Percentiles rank a stretch among this genome's conserved stretches.
These are phyloP conservation scores for Neurospora sp. DNA, from an alignment of 495 filamentous ascomycete species.

Conservation along the genomic window DNA sequence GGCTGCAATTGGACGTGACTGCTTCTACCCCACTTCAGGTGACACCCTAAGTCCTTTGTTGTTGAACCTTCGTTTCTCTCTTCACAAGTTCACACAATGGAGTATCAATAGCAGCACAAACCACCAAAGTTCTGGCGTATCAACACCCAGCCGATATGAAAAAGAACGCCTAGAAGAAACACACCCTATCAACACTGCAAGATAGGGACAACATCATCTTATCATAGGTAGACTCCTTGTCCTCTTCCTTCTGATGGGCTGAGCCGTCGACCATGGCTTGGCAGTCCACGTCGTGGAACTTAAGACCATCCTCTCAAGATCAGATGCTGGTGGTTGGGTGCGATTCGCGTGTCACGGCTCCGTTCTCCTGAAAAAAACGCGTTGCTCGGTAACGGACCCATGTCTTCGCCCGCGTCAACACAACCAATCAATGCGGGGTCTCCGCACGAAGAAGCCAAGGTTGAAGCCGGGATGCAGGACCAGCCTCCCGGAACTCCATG, in stretches of 20 bases:
- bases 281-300: not conserved
- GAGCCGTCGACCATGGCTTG: not conserved
- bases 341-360: not conserved
- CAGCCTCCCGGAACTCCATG: not conserved
- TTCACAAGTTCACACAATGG: not conserved
- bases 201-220: not conserved
- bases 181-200: not conserved
- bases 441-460: not conserved
- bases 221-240: not conserved
- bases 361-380: not conserved
- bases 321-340: not conserved
- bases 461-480: not conserved
- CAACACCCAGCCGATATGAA: not conserved
- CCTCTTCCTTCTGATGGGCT: not conserved
- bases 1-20: not conserved
- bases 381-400: not conserved
- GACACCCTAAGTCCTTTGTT: not conserved
- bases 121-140: not conserved
- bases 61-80: not conserved
- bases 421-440: not conserved
- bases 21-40: not conserved
- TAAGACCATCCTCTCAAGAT: not conserved
- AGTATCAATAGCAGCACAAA: not conserved
- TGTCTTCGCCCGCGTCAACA: not conserved
- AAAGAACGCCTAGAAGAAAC: not conserved